phyloP scores from a whole-genome alignment of 2,329 filamentous ascomycete species.

The Monosporascus sp. region DNA sequence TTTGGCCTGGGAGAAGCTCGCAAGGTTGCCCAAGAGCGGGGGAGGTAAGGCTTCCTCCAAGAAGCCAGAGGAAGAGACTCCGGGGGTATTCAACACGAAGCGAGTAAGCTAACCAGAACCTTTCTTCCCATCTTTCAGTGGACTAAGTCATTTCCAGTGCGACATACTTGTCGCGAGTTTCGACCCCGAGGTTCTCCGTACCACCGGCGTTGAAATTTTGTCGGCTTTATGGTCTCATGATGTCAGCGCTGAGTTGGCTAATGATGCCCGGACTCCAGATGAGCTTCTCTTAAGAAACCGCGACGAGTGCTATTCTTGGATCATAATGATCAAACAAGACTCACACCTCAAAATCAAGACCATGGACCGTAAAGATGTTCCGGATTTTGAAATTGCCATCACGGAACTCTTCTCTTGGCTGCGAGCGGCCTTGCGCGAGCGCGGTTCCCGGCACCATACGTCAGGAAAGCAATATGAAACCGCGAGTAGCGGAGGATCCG shows the following conservation, averaged over 20 bases:
- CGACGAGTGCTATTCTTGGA: slow-evolving; percentile 76
- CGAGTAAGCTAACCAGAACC: slow-evolving; percentile 43
- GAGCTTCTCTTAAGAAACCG: slow-evolving; percentile 72
- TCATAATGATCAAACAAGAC: slow-evolving; percentile 80
- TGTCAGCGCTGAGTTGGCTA: slow-evolving; percentile 82
- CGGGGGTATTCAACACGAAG: slow-evolving; percentile 54
- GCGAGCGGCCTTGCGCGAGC: slow-evolving; percentile 73
- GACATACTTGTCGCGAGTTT: slow-evolving; percentile 89
- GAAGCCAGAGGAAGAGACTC: slow-evolving; percentile 59
- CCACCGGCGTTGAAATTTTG: slow-evolving; percentile 70
- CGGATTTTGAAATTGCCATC: slow-evolving; percentile 69
- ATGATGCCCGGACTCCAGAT: slow-evolving; percentile 72
- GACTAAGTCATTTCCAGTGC: slow-evolving; percentile 46
- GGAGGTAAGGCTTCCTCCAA: slow-evolving; percentile 58
- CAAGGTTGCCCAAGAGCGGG: slow-evolving; percentile 53
- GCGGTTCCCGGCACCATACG: slow-evolving; percentile 47
- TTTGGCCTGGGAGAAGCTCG: slow-evolving; percentile 78
- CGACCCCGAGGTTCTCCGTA: slow-evolving; percentile 69
- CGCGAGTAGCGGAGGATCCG: slow-evolving; percentile 11
- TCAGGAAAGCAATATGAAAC: slow-evolving; percentile 15
- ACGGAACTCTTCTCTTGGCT: slow-evolving; percentile 75
- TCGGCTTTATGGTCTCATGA: slow-evolving; percentile 75
- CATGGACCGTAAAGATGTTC: slow-evolving; percentile 66
- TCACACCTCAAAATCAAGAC: slow-evolving; percentile 73
- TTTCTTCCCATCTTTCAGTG: not conserved